Evolutionary conservation across 2,329 filamentous ascomycete species (phyloP), one percentile per base, ranked within the genome.

Genomic region (Calonectria hongkongensis): DNA sequence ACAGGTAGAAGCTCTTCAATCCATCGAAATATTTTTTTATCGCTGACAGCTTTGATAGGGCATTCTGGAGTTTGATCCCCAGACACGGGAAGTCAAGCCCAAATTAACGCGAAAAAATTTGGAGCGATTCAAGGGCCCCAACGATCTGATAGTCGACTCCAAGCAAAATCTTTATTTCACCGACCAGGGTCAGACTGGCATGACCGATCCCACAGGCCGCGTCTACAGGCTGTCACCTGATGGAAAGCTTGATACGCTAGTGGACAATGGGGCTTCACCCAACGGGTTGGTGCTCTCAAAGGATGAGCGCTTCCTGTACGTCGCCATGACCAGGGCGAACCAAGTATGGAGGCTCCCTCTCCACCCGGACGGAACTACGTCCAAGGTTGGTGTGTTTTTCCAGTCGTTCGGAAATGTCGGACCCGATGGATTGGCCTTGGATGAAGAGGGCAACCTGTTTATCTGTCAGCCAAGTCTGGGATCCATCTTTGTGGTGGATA

Each of bases 141-240:
- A 87, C 60, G 85, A 87, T 66, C 74, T 87, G 1, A 81, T 86
- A 18, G 62, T 86, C 4, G 83, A 84, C 33, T 84, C 82, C 0
- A 79, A 80, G 16, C 76, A 79, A 4, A 82, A 84, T 33, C 72
- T 87, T 4, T 87, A 85, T 75, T 87, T 87, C 43, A 87, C 85
- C 1, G 85, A 87, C 50, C 85, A 87, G 75, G 85, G 85, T 0
- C 85, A 86, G 60, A 86, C 85, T 0, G 84, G 85, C 4, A 81
- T 87, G 76, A 85, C 83, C 0, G 85, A 87, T 30, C 85, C 75
- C 8, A 85, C 84, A 0, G 85, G 85, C 0, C 80, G 81, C 13
- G 83, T 86, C 0, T 87, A 86, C 68, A 81, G 85, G 1, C 66
- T 85, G 0, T 79, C 78, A 0, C 77, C 79, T 0, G 76, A 81